These are phyloP conservation scores for Coemansia sp. DNA, from an alignment of 192 early-diverging fungal genomes.

Conservation along the genomic window DNA sequence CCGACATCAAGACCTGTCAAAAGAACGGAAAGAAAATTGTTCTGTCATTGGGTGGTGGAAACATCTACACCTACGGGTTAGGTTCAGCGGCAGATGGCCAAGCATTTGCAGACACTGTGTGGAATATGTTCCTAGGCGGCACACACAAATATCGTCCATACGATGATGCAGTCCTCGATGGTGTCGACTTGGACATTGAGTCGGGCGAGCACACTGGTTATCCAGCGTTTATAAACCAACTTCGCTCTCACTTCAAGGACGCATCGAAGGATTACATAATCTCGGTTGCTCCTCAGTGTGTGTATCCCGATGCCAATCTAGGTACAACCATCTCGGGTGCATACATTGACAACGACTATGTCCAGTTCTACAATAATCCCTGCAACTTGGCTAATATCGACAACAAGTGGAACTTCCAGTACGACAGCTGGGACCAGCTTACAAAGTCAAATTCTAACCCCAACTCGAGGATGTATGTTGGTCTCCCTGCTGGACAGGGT, in stretches of 20 bases:
- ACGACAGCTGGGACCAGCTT: constrained; percentile 64
- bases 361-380: constrained; percentile 84
- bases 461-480: constrained; percentile 62
- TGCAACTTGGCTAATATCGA: constrained; percentile 58
- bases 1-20: constrained; percentile 74
- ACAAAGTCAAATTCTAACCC: constrained; percentile 57
- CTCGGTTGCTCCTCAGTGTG: constrained; percentile 72
- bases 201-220: constrained; percentile 60
- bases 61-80: constrained; percentile 64
- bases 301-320: constrained; percentile 67
- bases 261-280: constrained; percentile 58
- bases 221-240: constrained; percentile 56
- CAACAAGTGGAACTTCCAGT: constrained; percentile 69
- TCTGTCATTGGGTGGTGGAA: constrained; percentile 70
- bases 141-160: constrained; percentile 62
- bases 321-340: constrained; percentile 55
- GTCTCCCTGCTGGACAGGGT: constrained; percentile 58
- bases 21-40: constrained; percentile 69
- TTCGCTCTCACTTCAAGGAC: constrained; percentile 56
- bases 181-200: constrained; percentile 73
- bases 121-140: constrained; percentile 75
- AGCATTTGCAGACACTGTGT: constrained; percentile 68
- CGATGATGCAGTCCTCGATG: constrained; percentile 70
- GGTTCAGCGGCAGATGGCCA: constrained; percentile 54
- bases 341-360: constrained; percentile 66